Conservation (phyloP, 164 flowering plant species). For the Buxus sempervirens region DNA sequence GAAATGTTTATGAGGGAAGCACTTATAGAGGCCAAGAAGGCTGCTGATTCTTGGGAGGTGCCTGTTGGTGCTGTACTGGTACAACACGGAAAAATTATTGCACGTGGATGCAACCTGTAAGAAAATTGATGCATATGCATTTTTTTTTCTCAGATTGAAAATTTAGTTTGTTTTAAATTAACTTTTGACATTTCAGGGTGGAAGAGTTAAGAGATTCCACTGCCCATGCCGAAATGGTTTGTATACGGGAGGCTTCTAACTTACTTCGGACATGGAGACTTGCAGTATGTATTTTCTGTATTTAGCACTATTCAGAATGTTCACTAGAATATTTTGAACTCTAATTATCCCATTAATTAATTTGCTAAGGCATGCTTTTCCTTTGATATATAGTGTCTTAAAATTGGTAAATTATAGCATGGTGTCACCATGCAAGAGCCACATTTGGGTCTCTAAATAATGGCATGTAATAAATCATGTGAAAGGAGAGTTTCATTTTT, state of each 20-base stretch:
- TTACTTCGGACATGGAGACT: constrained; percentile 81
- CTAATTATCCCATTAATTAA: no score
- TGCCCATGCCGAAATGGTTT: constrained; percentile 95
- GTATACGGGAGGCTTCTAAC: constrained; percentile 90
- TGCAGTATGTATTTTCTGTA: constrained; percentile 46
- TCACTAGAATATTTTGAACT: no score
- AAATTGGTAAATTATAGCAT: neutral
- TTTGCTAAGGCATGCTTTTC: no score
- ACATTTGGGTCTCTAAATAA: neutral
- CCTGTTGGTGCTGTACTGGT: constrained; percentile 98
- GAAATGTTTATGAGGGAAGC: constrained; percentile 97
- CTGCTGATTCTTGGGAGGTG: constrained; percentile 94
- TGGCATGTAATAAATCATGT: neutral
- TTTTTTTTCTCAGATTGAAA: neutral
- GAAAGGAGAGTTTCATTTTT: no score
- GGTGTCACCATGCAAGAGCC: neutral
- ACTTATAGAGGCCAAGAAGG: constrained; percentile 77
- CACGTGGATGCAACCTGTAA: constrained; percentile 92
- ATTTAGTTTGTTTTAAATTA: constrained; percentile 1
- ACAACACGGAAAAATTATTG: constrained; percentile 77
- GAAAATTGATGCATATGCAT: constrained; percentile 21
- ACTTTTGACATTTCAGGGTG: constrained; percentile 49
- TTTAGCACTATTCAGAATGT: neutral
- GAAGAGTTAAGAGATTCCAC: constrained; percentile 91
- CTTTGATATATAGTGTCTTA: no score